A percentile compares a stretch with the other conserved stretches of the same genome.
Conservation (phyloP, 345 rosid species). For the Garcia nutans region DNA sequence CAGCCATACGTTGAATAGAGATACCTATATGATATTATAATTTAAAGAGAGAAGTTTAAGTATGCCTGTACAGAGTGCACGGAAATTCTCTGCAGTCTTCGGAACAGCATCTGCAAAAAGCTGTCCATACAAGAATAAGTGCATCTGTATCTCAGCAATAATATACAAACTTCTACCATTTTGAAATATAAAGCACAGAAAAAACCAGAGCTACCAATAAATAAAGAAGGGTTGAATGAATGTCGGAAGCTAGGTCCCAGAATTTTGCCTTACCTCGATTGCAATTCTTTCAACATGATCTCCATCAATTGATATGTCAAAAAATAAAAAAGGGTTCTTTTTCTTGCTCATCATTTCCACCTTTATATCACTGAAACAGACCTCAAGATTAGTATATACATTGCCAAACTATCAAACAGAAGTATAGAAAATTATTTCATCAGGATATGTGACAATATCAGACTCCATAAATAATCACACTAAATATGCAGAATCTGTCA, state of each 20-base stretch:
- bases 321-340: slow-evolving; percentile 71
- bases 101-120: slow-evolving; percentile 91
- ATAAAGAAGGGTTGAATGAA: not conserved
- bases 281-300: slow-evolving; percentile 64
- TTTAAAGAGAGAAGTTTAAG: not conserved
- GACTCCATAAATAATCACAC: too few relatives aligned
- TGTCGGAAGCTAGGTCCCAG: not conserved
- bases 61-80: slow-evolving; percentile 92
- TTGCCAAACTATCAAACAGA: not conserved
- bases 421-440: not conserved
- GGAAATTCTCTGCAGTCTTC: slow-evolving; percentile 90
- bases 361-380: not conserved
- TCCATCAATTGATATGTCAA: slow-evolving; percentile 72
- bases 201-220: not conserved
- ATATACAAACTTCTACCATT: slow-evolving; percentile 1
- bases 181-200: not conserved
- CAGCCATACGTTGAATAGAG: not conserved
- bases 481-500: too few relatives aligned
- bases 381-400: slow-evolving; percentile 9
- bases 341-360: slow-evolving; percentile 60
- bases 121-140: slow-evolving; percentile 37
- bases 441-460: too few relatives aligned
- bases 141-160: not conserved
- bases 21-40: not conserved
- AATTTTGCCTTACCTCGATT: slow-evolving; percentile 63